Evolutionary conservation across 2,329 filamentous ascomycete genomes (phyloP).

Genomic region (Emergomyces orientalis): DNA sequence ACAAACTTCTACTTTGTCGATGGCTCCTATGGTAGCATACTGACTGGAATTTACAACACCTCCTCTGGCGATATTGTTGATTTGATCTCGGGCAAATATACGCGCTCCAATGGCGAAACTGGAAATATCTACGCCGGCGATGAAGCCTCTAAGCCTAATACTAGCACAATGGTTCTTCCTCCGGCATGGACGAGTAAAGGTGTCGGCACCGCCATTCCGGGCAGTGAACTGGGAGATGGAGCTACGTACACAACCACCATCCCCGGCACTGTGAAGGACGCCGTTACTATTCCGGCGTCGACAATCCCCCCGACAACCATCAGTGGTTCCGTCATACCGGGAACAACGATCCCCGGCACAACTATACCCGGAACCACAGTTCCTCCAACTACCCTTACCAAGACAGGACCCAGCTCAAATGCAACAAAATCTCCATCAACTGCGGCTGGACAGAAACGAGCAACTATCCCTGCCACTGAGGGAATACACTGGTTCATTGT

Average conservation of each 20-base stretch:
- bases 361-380: not conserved
- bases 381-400: not conserved
- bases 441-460: not conserved
- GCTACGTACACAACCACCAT: slow-evolving; percentile 7
- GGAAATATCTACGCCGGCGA: slow-evolving; percentile 40
- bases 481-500: not conserved
- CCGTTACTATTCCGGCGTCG: slow-evolving; percentile 5
- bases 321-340: slow-evolving; percentile 9
- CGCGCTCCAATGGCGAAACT: slow-evolving; percentile 27
- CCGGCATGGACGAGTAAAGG: slow-evolving; percentile 40
- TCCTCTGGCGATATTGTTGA: slow-evolving; percentile 33
- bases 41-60: slow-evolving; percentile 36
- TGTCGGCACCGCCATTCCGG: slow-evolving; percentile 39
- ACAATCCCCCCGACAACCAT: slow-evolving; percentile 4
- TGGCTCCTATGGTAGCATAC: slow-evolving; percentile 40
- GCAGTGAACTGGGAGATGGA: slow-evolving; percentile 31
- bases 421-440: not conserved
- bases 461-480: not conserved
- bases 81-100: slow-evolving; percentile 38
- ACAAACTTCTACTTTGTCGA: slow-evolving; percentile 43
- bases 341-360: slow-evolving; percentile 6
- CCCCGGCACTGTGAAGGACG: not conserved
- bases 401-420: not conserved
- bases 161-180: slow-evolving; percentile 36
- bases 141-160: slow-evolving; percentile 35